A percentile compares a stretch with the other conserved stretches of the same genome.
Conservation (phyloP, 176 grass and related monocot species). For the Carex myosuroides region DNA sequence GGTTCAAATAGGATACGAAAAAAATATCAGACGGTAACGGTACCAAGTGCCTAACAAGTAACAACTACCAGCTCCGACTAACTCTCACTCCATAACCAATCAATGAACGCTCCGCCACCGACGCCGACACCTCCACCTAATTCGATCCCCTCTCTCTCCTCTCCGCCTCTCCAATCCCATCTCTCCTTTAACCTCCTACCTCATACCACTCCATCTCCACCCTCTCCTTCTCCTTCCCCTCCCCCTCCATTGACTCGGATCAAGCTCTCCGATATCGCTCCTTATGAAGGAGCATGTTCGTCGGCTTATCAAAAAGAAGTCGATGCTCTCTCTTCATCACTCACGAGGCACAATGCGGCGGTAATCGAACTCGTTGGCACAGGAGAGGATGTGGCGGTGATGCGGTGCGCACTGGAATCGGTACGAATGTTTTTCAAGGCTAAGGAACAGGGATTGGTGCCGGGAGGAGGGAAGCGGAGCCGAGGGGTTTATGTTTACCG, state of each 20-base stretch:
- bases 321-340: slow-evolving; percentile 40
- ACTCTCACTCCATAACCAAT: slow-evolving; percentile 16
- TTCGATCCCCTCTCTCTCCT: background rate
- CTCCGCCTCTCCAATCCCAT: background rate
- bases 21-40: background rate
- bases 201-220: background rate
- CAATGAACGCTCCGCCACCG: slow-evolving; percentile 12
- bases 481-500: slow-evolving; percentile 43
- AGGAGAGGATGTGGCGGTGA: slow-evolving; percentile 33
- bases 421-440: slow-evolving; percentile 45
- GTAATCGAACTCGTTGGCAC: slow-evolving; percentile 43
- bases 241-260: slow-evolving; percentile 31
- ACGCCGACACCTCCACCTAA: slow-evolving; percentile 7
- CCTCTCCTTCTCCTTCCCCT: background rate
- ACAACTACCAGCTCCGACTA: background rate
- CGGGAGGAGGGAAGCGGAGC: slow-evolving; percentile 17
- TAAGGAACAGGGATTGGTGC: background rate
- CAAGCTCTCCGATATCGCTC: slow-evolving; percentile 43
- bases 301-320: slow-evolving; percentile 31
- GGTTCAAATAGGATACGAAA: background rate
- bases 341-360: slow-evolving; percentile 53
- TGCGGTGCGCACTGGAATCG: slow-evolving; percentile 68
- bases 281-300: slow-evolving; percentile 42
- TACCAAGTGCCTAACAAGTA: background rate
- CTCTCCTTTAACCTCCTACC: background rate